Base-by-base conservation (phyloP, 768 basidiomycete genomes). In the Phylloporus arenicola region DNA sequence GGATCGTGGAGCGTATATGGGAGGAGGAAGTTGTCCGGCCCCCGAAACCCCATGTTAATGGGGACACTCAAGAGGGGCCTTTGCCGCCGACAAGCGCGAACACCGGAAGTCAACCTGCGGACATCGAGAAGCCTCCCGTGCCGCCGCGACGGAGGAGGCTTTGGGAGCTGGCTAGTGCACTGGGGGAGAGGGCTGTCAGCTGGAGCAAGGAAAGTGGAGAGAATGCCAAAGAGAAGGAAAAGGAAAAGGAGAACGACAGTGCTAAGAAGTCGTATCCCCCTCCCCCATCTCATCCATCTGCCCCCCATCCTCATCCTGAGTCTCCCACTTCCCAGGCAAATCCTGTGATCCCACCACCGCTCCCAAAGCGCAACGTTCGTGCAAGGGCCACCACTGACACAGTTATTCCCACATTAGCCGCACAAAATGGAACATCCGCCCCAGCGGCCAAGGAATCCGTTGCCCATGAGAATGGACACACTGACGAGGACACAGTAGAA, bases 1-100 rank as follows among this genome's bases (percentile, higher is more conserved):
- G 86, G 10, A 73, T 96, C 47, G 75, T 95, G 17, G 90, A 92
- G 52, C 86, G 84, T 57, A 72, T 95, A 6, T 96, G 93, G 93
- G 86, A 91, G 49, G 92, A 94, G 55, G 88, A 85, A 50, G 59
- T 78, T 6, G 56, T 65, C 3, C 71, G 73, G 10, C 62, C 72
- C 2, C 58, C 61, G 1, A 60, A 57, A 31, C 58, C 55, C 39
- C 57, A 56, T n/a, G 50, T 48, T 13, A 62, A 53, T 52, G 45
- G 44, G 4, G 47, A 53, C 20, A 37, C 50, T 38, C 37, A 17
- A 20, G 50, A 48, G 16, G 24, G 30, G 1, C 31, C 40, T 20
- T 25, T 47, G 3, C 30, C 34, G 14, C 20, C 3, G 19, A 22
- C 49, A 11, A n/a, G 46, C 11, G 17, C 27, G 4, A 16, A 29